These are phyloP conservation scores for Anethum foeniculum DNA, from an alignment of 140 eudicot species.

Conservation along the genomic window DNA sequence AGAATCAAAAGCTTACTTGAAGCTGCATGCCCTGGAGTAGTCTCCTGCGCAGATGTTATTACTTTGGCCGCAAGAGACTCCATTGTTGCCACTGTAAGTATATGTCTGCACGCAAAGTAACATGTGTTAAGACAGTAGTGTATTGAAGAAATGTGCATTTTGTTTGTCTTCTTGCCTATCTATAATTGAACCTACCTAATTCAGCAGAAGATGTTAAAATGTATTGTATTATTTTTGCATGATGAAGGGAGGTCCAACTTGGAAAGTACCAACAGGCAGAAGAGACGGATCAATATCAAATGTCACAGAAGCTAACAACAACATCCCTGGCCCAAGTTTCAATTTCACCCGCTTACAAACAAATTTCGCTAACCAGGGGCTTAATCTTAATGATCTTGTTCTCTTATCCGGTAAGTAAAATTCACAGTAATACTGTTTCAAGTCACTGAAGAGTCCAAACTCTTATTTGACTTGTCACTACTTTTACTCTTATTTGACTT, in stretches of 20 bases:
- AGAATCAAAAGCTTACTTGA: conserved; percentile 19
- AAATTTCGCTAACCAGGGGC: conserved; percentile 61
- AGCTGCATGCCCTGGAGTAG: conserved; percentile 22
- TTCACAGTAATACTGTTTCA: neutral
- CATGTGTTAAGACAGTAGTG: neutral
- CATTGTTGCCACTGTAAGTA: conserved; percentile 14
- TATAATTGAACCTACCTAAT: neutral
- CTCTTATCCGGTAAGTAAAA: conserved; percentile 55
- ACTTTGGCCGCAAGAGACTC: conserved; percentile 30
- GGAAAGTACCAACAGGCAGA: conserved; percentile 88
- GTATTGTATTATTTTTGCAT: neutral
- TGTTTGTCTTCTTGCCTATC: neutral
- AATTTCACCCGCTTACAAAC: conserved; percentile 53
- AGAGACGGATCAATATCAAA: conserved; percentile 71
- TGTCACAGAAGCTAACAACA: conserved; percentile 48
- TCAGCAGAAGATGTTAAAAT: neutral
- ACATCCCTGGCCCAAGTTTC: conserved; percentile 61
- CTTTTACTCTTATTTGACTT: neutral
- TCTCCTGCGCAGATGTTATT: conserved; percentile 34
- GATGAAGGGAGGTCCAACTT: conserved; percentile 70
- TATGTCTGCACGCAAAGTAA: neutral
- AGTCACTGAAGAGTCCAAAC: neutral
- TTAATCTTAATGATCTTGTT: conserved; percentile 72
- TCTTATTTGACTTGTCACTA: neutral
- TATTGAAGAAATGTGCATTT: neutral